Conservation (phyloP, 1,139 yeast species). For the Protomyces gravidus region DNA sequence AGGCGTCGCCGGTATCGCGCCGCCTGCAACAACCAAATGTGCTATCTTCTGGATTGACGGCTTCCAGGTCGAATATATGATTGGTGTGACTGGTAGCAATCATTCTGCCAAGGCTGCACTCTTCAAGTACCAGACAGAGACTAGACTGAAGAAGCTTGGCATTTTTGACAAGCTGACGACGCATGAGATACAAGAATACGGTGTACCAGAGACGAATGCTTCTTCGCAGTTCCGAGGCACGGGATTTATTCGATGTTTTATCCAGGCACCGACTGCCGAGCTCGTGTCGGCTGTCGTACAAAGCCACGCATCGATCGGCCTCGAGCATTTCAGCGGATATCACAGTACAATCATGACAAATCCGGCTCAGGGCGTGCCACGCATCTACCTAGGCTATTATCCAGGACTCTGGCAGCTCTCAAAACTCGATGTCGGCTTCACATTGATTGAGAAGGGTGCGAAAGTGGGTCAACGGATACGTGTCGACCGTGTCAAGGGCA, state of each 20-base stretch:
- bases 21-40: slow-evolving; percentile 35
- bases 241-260: slow-evolving; percentile 16
- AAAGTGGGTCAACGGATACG: background rate
- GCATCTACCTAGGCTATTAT: slow-evolving; percentile 14
- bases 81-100: slow-evolving; percentile 23
- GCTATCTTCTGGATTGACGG: slow-evolving; percentile 35
- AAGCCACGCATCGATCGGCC: slow-evolving; percentile 10
- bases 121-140: slow-evolving; percentile 10
- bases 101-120: slow-evolving; percentile 7
- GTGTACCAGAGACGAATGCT: slow-evolving; percentile 11
- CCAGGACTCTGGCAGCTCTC: slow-evolving; percentile 17
- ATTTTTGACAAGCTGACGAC: slow-evolving; percentile 6
- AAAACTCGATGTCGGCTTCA: slow-evolving; percentile 1
- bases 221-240: slow-evolving; percentile 25
- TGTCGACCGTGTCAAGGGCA: slow-evolving; percentile 5
- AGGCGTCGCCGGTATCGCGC: slow-evolving; percentile 34
- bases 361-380: slow-evolving; percentile 16
- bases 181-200: slow-evolving; percentile 19
- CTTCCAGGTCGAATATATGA: slow-evolving; percentile 31
- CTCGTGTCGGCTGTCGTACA: slow-evolving; percentile 12
- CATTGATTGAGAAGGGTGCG: slow-evolving; percentile 1
- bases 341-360: slow-evolving; percentile 22
- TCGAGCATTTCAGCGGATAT: slow-evolving; percentile 22
- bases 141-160: slow-evolving; percentile 13
- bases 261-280: slow-evolving; percentile 21